phyloP scores from a whole-genome alignment of 2,329 filamentous ascomycete species.

The Epichloe bromicola region DNA sequence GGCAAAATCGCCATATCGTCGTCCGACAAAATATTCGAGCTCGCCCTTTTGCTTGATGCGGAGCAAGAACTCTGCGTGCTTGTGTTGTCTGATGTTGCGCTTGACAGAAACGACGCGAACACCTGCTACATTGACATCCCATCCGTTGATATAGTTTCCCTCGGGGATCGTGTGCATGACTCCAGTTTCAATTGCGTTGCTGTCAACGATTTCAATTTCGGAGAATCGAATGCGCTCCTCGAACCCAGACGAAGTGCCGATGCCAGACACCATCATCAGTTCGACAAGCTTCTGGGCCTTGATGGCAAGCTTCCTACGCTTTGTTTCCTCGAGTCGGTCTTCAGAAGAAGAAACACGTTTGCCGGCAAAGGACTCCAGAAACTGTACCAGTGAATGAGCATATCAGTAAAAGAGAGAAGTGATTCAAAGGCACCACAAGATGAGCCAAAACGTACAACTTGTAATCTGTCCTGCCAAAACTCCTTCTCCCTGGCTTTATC shows the following conservation, averaged over 20 bases:
- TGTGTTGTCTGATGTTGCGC: constrained; percentile 78
- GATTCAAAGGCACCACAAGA: not conserved
- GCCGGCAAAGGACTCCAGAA: constrained; percentile 90
- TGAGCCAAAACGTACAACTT: constrained; percentile 52
- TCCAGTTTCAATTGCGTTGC: constrained; percentile 82
- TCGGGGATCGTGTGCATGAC: constrained; percentile 78
- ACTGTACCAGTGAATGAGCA: constrained; percentile 35
- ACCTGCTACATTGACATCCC: constrained; percentile 91
- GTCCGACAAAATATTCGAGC: constrained; percentile 65
- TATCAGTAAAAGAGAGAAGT: not conserved
- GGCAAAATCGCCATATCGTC: constrained; percentile 79
- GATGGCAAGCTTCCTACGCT: constrained; percentile 77
- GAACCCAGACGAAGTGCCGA: constrained; percentile 90
- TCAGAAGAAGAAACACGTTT: constrained; percentile 97
- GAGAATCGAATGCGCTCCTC: constrained; percentile 95
- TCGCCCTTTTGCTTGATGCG: constrained; percentile 66
- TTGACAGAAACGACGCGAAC: constrained; percentile 72
- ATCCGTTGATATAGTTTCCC: constrained; percentile 79
- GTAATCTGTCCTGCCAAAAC: constrained; percentile 98
- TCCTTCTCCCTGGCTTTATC: constrained; percentile 97
- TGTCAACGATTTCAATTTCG: constrained; percentile 92
- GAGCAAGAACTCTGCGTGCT: constrained; percentile 87
- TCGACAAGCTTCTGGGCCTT: constrained; percentile 95
- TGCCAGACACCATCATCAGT: constrained; percentile 98
- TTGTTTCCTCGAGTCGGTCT: constrained; percentile 90